phyloP scores from a whole-genome alignment of 192 early-diverging fungal genomes.

The Phlyctochytrium arcticum region DNA sequence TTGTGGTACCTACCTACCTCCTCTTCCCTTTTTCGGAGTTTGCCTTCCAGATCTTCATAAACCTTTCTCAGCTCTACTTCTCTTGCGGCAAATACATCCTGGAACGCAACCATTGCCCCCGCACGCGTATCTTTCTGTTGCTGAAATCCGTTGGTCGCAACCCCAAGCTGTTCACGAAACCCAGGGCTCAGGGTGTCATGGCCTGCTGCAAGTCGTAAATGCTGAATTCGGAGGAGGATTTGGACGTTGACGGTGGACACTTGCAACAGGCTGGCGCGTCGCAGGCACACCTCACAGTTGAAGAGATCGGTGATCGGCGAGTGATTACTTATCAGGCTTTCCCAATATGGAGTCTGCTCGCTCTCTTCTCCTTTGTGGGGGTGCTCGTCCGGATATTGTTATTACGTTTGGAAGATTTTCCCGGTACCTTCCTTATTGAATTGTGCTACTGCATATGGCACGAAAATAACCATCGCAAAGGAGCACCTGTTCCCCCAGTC shows the following conservation, averaged over 20 bases:
- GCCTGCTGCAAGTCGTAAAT: too few relatives aligned
- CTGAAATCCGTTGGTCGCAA: too few relatives aligned
- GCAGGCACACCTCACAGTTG: too few relatives aligned
- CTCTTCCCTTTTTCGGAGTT: conserved; percentile 2
- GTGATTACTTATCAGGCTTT: not conserved
- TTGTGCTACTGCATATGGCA: too few relatives aligned
- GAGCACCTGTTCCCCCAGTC: conserved; percentile 10
- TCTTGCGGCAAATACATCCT: conserved; percentile 6
- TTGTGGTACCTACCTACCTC: not conserved
- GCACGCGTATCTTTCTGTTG: too few relatives aligned
- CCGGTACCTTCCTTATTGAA: conserved; percentile 1
- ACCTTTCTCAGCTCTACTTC: conserved; percentile 21
- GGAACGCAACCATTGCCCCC: conserved; percentile 8
- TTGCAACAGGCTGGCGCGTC: too few relatives aligned
- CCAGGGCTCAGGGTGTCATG: too few relatives aligned
- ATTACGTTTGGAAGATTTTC: conserved; percentile 13
- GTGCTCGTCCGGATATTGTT: conserved; percentile 16
- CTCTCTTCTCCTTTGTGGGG: conserved; percentile 15
- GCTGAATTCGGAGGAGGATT: too few relatives aligned
- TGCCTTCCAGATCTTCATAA: conserved; percentile 17
- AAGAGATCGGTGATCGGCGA: too few relatives aligned
- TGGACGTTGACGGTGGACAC: too few relatives aligned
- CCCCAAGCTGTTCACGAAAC: too few relatives aligned
- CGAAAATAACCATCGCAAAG: not conserved
- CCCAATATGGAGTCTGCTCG: not conserved